Conservation (phyloP, 768 basidiomycete species). For the Naematelia encephala region DNA sequence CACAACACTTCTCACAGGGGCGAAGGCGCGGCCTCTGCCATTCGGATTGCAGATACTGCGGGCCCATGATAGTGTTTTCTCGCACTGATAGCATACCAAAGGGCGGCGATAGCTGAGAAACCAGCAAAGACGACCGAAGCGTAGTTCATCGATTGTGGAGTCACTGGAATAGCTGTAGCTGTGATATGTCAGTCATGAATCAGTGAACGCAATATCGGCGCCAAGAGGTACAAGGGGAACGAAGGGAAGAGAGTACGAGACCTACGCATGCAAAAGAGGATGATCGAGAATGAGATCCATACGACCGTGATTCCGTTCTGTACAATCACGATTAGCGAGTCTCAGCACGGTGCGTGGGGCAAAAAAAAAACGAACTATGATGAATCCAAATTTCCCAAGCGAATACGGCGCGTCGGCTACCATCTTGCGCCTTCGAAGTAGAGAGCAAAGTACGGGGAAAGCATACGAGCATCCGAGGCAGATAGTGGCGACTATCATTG, state of each 20-base stretch:
- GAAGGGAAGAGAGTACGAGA: no score
- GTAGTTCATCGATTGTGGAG: conserved; percentile 53
- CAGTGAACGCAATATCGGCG: not conserved
- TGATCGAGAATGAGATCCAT: conserved; percentile 64
- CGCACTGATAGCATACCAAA: conserved; percentile 63
- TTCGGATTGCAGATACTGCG: conserved; percentile 11
- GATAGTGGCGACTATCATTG: conserved; percentile 58
- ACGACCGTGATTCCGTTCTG: conserved; percentile 59
- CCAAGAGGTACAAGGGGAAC: not conserved
- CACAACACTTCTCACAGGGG: not conserved
- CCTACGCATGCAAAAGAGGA: conserved; percentile 64
- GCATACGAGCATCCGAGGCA: conserved; percentile 65
- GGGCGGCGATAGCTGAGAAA: conserved; percentile 59
- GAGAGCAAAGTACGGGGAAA: conserved; percentile 61
- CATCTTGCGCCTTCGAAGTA: conserved; percentile 55
- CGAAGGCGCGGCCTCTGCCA: not conserved
- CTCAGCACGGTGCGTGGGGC: not conserved
- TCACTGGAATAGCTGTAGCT: conserved; percentile 42
- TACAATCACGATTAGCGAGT: conserved; percentile 2
- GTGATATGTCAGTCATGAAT: not conserved
- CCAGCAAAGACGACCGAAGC: conserved; percentile 67
- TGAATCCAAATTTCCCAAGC: conserved; percentile 35
- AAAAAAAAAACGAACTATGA: conserved; percentile 42
- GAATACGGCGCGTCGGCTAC: conserved; percentile 58
- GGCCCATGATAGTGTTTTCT: conserved; percentile 35